These are phyloP conservation scores for Dendrobium chrysotoxum DNA, from an alignment of 106 monocot genomes.

Conservation along the genomic window DNA sequence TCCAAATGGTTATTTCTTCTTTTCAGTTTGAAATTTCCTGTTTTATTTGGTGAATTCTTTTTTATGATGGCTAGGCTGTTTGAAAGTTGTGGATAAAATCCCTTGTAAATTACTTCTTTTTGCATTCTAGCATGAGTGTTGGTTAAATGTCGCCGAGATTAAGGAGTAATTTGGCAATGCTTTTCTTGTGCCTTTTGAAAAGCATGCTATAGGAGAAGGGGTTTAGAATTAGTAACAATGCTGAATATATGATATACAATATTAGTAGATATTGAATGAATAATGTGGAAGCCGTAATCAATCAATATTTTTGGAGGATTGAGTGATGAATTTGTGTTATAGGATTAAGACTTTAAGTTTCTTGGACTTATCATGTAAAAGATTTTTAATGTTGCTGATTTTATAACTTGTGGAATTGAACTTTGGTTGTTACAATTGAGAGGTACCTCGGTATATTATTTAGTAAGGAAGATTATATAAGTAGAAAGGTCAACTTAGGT, in stretches of 20 bases:
- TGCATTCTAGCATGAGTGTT: background rate
- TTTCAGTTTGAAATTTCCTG: background rate
- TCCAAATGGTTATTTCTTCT: background rate
- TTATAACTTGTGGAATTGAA: background rate
- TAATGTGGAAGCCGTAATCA: background rate
- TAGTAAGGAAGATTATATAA: background rate
- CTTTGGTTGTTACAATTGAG: background rate
- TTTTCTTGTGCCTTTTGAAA: background rate
- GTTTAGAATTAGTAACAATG: background rate
- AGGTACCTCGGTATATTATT: background rate
- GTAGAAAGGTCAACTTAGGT: background rate
- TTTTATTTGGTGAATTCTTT: background rate
- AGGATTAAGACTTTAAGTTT: background rate
- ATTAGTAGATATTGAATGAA: background rate
- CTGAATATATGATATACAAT: background rate
- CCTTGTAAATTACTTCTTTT: background rate
- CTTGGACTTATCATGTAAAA: background rate
- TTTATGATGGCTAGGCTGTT: background rate
- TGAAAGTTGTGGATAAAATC: background rate
- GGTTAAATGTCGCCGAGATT: background rate
- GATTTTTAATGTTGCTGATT: background rate
- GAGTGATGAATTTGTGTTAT: background rate
- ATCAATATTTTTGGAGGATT: background rate
- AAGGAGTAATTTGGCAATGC: background rate
- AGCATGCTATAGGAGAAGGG: background rate